Evolutionary conservation across 2,329 filamentous ascomycete genomes (phyloP).

Genomic region (Delphinella strobiligena): DNA sequence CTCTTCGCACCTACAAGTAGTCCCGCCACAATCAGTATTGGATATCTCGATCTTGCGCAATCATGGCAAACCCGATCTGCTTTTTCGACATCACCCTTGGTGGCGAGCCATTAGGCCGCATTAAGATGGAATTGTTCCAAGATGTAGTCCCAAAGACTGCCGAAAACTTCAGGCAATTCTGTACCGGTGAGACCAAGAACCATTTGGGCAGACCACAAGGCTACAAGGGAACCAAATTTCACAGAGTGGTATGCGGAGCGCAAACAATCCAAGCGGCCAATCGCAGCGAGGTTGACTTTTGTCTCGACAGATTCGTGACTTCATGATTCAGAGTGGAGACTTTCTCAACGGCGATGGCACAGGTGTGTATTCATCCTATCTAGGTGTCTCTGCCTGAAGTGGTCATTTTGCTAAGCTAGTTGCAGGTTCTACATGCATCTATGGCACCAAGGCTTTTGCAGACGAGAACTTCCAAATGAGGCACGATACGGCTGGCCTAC

Average conservation of each 20-base stretch:
- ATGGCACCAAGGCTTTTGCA: slow-evolving; percentile 69
- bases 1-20: too few species aligned
- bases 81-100: slow-evolving; percentile 73
- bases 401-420: not conserved
- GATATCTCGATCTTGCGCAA: too few species aligned
- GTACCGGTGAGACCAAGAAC: slow-evolving; percentile 84
- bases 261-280: not conserved
- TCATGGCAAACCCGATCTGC: slow-evolving; percentile 36
- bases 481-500: slow-evolving; percentile 66
- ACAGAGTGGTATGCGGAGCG: slow-evolving; percentile 61
- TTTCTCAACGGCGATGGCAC: slow-evolving; percentile 90
- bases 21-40: too few species aligned
- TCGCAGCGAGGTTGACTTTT: not conserved
- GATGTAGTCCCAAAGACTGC: slow-evolving; percentile 64
- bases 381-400: not conserved
- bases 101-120: slow-evolving; percentile 73
- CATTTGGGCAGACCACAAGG: slow-evolving; percentile 66
- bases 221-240: slow-evolving; percentile 91
- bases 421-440: slow-evolving; percentile 59
- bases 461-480: slow-evolving; percentile 82
- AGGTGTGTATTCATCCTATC: slow-evolving; percentile 22
- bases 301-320: slow-evolving; percentile 63
- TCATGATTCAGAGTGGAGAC: slow-evolving; percentile 97
- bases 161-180: slow-evolving; percentile 96
- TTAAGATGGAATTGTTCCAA: slow-evolving; percentile 84